Evolutionary conservation across 805 yeast species (phyloP).

Genomic region (Starmera quercuum): DNA sequence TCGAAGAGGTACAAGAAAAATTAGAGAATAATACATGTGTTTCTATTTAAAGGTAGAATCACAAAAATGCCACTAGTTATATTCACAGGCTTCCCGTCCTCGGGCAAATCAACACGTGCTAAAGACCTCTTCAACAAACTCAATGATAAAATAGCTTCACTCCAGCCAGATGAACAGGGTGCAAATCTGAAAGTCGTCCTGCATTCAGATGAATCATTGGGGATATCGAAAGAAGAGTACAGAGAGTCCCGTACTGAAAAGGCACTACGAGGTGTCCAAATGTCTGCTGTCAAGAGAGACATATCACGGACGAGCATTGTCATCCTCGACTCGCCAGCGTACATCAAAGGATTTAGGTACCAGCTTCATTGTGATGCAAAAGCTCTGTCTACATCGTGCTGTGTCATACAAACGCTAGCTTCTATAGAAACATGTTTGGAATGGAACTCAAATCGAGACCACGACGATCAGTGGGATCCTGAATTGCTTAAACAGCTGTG

Average conservation of each 20-base stretch:
- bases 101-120: conserved; percentile 81
- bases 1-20: not conserved
- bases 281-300: conserved; percentile 84
- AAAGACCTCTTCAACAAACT: conserved; percentile 40
- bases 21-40: not conserved
- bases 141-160: conserved; percentile 33
- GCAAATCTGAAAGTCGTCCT: conserved; percentile 52
- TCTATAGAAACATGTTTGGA: conserved; percentile 53
- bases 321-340: conserved; percentile 76
- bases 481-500: conserved; percentile 58
- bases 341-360: conserved; percentile 92
- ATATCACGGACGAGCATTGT: conserved; percentile 64
- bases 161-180: conserved; percentile 39
- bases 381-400: conserved; percentile 70
- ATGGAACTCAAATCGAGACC: conserved; percentile 42
- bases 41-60: not conserved
- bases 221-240: conserved; percentile 62
- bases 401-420: conserved; percentile 73
- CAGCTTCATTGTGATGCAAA: conserved; percentile 93
- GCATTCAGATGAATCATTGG: conserved; percentile 73
- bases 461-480: conserved; percentile 48
- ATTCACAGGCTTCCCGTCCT: conserved; percentile 77
- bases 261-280: conserved; percentile 72
- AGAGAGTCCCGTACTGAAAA: conserved; percentile 71
- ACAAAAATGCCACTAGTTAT: conserved; percentile 74